Evolutionary conservation across 2,329 filamentous ascomycete genomes (phyloP), one percentile per base, ranked within the genome.

Genomic region (Paramyrothecium roridum): DNA sequence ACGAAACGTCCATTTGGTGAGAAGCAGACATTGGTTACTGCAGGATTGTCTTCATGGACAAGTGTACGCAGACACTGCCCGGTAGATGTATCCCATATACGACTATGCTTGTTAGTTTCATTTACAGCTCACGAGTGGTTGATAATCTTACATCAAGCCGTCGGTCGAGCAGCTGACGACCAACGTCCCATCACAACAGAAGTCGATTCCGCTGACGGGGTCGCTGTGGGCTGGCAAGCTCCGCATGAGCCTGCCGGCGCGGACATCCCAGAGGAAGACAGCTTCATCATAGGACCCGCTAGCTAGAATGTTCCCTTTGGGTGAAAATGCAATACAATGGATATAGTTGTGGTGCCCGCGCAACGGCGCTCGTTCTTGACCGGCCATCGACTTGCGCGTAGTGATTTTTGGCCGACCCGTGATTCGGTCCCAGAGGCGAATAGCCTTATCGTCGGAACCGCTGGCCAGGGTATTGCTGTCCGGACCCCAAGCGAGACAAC

Each of bases 251-350:
- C 88, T 81, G 0, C 91, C 93, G 0, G 91, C 91, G 16, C 95
- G 83, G 16, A 98, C 90, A 71, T 99, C 95, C 95, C 95, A 99
- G 6, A 99, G 75, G 61, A 96, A 97, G 0, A 99, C 91, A 4
- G 95, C 95, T 76, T 99, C 95, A 63, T 99, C 95, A 73, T 97
- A 98, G 60, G 90, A 96, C 13, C 95, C 95, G 61, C 90, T 96
- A 17, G 93, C 95, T 34, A 99, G 83, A 68, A 98, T 96, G 68
- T 99, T 99, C 22, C 95, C 95, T 71, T 97, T 98, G 2, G 95
- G 95, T n/a, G 91, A 93, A 72, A 98, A 98, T 7, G 93, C 92
- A 34, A 99, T 79, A 52, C 89, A 91, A 73, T 96, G 96, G 33
- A 99, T 88, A 72, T 98, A 98, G 73, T 96, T 98, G 72, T 97